Evolutionary conservation across 306 rosid species (phyloP).

Genomic region (Mimosa pudica): DNA sequence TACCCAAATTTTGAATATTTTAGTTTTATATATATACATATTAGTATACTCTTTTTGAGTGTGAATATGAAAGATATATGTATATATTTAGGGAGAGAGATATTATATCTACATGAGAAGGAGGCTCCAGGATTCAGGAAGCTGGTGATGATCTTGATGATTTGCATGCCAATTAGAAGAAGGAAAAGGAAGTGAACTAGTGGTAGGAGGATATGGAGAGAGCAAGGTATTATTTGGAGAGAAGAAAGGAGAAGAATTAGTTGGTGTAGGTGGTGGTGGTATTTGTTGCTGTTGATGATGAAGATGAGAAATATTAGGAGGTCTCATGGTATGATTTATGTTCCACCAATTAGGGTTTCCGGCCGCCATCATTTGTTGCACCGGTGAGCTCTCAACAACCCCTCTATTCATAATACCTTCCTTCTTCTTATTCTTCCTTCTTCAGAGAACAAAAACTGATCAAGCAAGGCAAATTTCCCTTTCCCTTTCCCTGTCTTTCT

Average conservation of each 20-base stretch:
- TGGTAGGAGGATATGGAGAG: constrained; percentile 38
- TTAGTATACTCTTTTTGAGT: background rate
- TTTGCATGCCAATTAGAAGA: constrained; percentile 49
- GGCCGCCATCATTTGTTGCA: constrained; percentile 76
- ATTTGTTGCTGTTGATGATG: too few species aligned
- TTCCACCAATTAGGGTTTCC: constrained; percentile 87
- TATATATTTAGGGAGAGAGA: background rate
- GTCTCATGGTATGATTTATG: constrained; percentile 49
- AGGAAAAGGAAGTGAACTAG: constrained; percentile 46
- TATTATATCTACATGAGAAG: constrained; percentile 50
- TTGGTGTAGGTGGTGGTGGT: background rate
- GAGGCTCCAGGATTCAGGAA: constrained; percentile 78
- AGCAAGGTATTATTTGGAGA: constrained; percentile 32
- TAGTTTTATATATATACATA: background rate
- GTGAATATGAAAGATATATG: background rate
- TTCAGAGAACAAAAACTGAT: background rate
- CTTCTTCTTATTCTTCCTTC: background rate
- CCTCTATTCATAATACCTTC: constrained; percentile 59
- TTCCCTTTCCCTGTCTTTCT: constrained; percentile 13
- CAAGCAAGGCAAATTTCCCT: background rate
- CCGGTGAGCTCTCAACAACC: constrained; percentile 66
- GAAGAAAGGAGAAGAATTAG: constrained; percentile 38
- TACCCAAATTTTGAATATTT: background rate
- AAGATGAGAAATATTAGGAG: constrained; percentile 33
- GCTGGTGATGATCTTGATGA: constrained; percentile 43